Conservation (phyloP, 2,329 filamentous ascomycete genomes). For the Beauveria medogensis region DNA sequence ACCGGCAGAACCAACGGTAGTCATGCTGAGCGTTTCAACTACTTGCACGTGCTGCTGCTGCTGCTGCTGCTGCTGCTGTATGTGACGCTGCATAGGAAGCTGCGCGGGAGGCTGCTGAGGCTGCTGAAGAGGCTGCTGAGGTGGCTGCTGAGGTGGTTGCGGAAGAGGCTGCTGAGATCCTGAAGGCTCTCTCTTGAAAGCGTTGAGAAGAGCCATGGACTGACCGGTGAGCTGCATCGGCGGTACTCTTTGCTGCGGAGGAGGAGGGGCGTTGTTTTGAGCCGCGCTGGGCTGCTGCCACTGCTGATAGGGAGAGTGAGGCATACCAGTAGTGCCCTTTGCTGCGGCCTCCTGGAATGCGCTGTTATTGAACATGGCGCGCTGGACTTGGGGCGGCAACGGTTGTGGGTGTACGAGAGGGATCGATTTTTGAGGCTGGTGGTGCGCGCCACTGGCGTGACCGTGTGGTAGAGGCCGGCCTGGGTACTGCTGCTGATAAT, state of each 20-base stretch:
- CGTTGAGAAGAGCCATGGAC: slow-evolving; percentile 36
- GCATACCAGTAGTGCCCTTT: slow-evolving; percentile 12
- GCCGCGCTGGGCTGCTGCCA: slow-evolving; percentile 12
- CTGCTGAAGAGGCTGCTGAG: too few relatives aligned
- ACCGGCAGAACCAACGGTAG: background rate
- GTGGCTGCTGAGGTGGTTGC: slow-evolving; percentile 5
- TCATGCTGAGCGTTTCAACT: background rate
- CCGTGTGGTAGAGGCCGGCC: background rate
- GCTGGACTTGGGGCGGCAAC: slow-evolving; percentile 47
- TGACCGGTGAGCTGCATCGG: slow-evolving; percentile 30
- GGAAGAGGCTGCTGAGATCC: slow-evolving; percentile 14
- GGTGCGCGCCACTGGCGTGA: slow-evolving; percentile 13
- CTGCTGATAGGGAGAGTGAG: slow-evolving; percentile 17
- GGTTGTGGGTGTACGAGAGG: slow-evolving; percentile 37
- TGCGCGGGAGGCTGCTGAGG: slow-evolving; percentile 16
- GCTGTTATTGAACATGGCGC: slow-evolving; percentile 38
- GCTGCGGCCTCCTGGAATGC: slow-evolving; percentile 21
- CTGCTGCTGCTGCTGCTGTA: background rate
- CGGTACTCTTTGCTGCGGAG: background rate
- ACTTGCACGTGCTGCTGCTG: background rate
- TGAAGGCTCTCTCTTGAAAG: slow-evolving; percentile 29
- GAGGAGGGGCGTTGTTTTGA: background rate
- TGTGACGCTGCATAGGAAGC: slow-evolving; percentile 5
- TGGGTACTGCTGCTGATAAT: slow-evolving; percentile 15
- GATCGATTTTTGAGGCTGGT: slow-evolving; percentile 15